Base-by-base conservation (phyloP, 257 asterid genomes). In the Asclepias syriaca region DNA sequence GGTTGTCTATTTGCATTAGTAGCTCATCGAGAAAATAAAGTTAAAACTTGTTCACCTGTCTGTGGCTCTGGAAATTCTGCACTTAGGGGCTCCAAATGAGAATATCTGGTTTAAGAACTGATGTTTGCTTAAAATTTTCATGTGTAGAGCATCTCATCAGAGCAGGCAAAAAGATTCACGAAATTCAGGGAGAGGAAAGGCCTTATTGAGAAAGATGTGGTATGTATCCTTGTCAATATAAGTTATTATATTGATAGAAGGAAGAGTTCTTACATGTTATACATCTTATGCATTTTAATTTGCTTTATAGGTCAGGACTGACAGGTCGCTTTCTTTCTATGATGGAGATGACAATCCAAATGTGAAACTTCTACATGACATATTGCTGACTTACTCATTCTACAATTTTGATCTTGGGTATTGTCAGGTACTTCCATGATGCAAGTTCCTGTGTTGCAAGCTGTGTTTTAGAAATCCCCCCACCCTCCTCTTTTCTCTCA, bases 351-450 rank as follows among this genome's bases (percentile, higher is more conserved):
- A 92, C 75, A 95, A 95, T 86, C 93, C 95, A 60, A 82, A 95
- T 81, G 98, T 95, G 79, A 67, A 80, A 80, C 84, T 88, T 77
- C 84, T 95, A 80, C 97, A 83, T 71, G 98, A 95, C 79, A 92
- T 95, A 77, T 87, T 95, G 76, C 81, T 95, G 82, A 90, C 99
- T 5, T 95, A 95, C 94, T 95, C 98, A 2, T 95, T 95, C 84
- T 92, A 87, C 94, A 95, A 95, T 91, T 95, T 95, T 71, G 99
- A 95, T 84, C 96, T 95, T 72, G 99, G 99, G 49, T 95, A 95
- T 83, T 95, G 98, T 80, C 99, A 95, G 99, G 99, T 93, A 85
- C 48, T 74, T 65, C 27, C 7, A 64, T 37, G 50, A 37, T 8
- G 50, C 29, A 18, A 37, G 29, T 29, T 64, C 19, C 18, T 63